These are phyloP conservation scores for Microbotryum intermedium DNA, from an alignment of 1,284 basidiomycete genomes.

Conservation along the genomic window DNA sequence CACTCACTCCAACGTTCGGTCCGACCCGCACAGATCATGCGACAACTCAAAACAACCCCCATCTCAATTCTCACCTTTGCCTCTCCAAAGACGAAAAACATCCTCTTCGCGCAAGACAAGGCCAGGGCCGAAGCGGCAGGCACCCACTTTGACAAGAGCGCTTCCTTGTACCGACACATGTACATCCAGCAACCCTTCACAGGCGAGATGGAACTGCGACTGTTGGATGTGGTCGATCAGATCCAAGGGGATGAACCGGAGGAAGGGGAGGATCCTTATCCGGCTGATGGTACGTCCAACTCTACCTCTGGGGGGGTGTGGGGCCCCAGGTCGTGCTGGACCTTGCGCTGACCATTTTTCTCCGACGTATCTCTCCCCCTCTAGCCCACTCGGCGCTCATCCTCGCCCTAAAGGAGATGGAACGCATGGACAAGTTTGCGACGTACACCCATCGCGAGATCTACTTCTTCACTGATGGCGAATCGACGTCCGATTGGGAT, in stretches of 20 bases:
- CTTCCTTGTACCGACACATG: slow-evolving; percentile 20
- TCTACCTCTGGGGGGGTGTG: too few relatives aligned
- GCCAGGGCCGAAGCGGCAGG: slow-evolving; percentile 1
- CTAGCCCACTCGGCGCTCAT: slow-evolving; percentile 27
- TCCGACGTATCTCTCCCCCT: neutral
- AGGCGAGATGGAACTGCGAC: neutral
- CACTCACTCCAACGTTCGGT: neutral
- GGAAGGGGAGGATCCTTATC: neutral
- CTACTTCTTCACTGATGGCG: slow-evolving; percentile 38
- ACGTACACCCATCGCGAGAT: slow-evolving; percentile 34
- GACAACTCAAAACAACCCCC: slow-evolving; percentile 26
- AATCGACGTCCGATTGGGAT: slow-evolving; percentile 29
- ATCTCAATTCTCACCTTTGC: slow-evolving; percentile 14
- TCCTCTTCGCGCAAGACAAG: slow-evolving; percentile 10
- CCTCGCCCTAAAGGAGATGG: slow-evolving; percentile 30
- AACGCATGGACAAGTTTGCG: slow-evolving; percentile 15
- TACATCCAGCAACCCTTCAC: slow-evolving; percentile 8
- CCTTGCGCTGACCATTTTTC: neutral
- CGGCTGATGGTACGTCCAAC: slow-evolving; percentile 6
- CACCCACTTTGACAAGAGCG: slow-evolving; percentile 10
- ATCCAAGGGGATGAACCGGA: slow-evolving; percentile 10
- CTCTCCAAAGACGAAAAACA: slow-evolving; percentile 22
- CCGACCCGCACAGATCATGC: slow-evolving; percentile 16
- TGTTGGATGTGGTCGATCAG: slow-evolving; percentile 8
- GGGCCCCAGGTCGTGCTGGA: too few relatives aligned